Evolutionary conservation across 352 stramenopile species (phyloP), one percentile per base, ranked within the genome.

Genomic region (Salisapilia sapeloensis): DNA sequence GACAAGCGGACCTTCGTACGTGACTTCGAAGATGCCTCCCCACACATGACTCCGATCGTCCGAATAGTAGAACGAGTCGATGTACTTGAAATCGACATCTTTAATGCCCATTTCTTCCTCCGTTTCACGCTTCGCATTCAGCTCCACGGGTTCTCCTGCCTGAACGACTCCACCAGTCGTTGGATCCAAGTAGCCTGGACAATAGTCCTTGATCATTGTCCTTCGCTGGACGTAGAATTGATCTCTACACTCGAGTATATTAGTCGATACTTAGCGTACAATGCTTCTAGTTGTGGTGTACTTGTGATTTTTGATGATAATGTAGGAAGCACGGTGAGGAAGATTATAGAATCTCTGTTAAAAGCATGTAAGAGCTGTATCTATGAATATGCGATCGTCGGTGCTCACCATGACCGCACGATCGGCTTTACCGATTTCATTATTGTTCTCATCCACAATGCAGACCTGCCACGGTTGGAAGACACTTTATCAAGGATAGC

Each of bases 151-250:
- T 40, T 93, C 78, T 18, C 53, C 71, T 38, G 62, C 69, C 41
- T 83, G 65, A 21, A 90, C 70, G 19, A 89, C 76, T 9, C 78
- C 78, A 9, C 78, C 76, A 1, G 76, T 60, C 62, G 86, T 78
- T 5, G 74, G 67, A 34, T 93, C 76, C 20, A 89, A 55, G 35
- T 76, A 77, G 0, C 76, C 76, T 0, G 78, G 70, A 38, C 78
- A 92, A 35, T 90, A 92, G 44, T 93, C 78, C 52, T 93, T 92
- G 47, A 79, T 75, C 56, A 80, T 72, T 20, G 72, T 90, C 29
- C 78, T 70, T 0, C 66, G 61, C 43, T 93, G 78, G 25, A 93
- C 76, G 38, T 78, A 65, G 27, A 76, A 91, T 28, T 82, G 56
- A 27, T 70, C 75, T 29, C 74, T 89, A 30, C 0, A 35, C 19